Conservation (phyloP, 345 rosid genomes). For the Citropsis articulata region DNA sequence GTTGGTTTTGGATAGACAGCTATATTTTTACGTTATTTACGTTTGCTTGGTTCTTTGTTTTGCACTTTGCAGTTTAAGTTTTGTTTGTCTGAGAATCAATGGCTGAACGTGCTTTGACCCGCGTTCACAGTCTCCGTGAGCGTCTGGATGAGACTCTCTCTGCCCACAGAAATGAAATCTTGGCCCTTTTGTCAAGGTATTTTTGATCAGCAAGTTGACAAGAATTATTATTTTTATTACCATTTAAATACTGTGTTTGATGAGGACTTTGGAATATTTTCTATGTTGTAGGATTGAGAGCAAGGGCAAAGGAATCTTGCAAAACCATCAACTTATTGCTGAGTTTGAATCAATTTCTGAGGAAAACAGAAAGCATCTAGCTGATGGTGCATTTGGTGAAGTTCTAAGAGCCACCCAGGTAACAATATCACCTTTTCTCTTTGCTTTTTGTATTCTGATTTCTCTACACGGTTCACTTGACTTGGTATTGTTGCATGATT, state of each 20-base stretch:
- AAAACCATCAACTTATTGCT: constrained; percentile 64
- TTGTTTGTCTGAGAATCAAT: constrained; percentile 28
- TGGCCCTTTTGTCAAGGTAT: constrained; percentile 73
- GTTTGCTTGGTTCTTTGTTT: neutral
- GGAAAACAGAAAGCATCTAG: constrained; percentile 46
- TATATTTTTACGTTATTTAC: neutral
- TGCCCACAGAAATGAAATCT: constrained; percentile 59
- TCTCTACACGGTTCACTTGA: neutral
- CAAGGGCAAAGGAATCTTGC: constrained; percentile 77
- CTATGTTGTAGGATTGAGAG: constrained; percentile 53
- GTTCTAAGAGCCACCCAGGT: constrained; percentile 74
- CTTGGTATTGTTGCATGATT: neutral
- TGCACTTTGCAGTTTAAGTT: constrained; percentile 8
- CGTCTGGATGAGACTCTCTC: constrained; percentile 74
- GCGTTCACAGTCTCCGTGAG: constrained; percentile 66
- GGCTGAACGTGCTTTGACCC: constrained; percentile 54
- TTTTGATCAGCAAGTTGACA: neutral
- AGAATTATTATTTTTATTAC: neutral
- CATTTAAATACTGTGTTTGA: neutral
- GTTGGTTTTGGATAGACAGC: neutral
- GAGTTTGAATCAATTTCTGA: constrained; percentile 72
- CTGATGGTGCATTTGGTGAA: constrained; percentile 59
- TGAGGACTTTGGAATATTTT: neutral
- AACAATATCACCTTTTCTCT: neutral
- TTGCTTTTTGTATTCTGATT: neutral